These are phyloP conservation scores for Neocucurbitaria cava DNA, from an alignment of 2,329 filamentous ascomycete species.

Conservation along the genomic window DNA sequence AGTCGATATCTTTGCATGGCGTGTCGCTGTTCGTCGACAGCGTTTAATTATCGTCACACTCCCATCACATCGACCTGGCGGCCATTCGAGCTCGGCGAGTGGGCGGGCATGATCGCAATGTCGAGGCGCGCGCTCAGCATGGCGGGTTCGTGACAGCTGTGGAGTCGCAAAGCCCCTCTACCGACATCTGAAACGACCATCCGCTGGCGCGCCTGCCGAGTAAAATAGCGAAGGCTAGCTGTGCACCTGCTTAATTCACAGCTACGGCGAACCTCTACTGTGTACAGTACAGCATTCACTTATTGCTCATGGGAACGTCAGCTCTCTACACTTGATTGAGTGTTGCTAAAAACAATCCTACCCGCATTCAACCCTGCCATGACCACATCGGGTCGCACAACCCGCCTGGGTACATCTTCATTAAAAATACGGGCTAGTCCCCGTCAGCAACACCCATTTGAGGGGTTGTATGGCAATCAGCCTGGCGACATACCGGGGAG, in stretches of 20 bases:
- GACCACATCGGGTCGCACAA: slow-evolving; percentile 13
- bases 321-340: slow-evolving; percentile 7
- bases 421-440: slow-evolving; percentile 8
- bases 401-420: slow-evolving; percentile 7
- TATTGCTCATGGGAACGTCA: slow-evolving; percentile 6
- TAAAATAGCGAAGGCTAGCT: slow-evolving; percentile 7
- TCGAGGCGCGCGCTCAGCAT: slow-evolving; percentile 32
- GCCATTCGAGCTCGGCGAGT: slow-evolving; percentile 21
- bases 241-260: slow-evolving; percentile 6
- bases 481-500: not conserved
- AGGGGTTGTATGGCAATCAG: not conserved
- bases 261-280: not conserved
- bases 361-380: slow-evolving; percentile 8
- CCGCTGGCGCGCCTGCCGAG: slow-evolving; percentile 10
- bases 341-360: slow-evolving; percentile 18
- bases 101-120: slow-evolving; percentile 22
- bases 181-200: slow-evolving; percentile 23
- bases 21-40: slow-evolving; percentile 16
- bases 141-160: slow-evolving; percentile 21
- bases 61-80: slow-evolving; percentile 19
- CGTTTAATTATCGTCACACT: slow-evolving; percentile 19
- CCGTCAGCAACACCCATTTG: slow-evolving; percentile 7
- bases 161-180: slow-evolving; percentile 11
- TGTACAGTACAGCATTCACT: not conserved
- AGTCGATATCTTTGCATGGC: slow-evolving; percentile 12